Evolutionary conservation across 1,284 basidiomycete species (phyloP).

Genomic region (Moniliophthora roreri): DNA sequence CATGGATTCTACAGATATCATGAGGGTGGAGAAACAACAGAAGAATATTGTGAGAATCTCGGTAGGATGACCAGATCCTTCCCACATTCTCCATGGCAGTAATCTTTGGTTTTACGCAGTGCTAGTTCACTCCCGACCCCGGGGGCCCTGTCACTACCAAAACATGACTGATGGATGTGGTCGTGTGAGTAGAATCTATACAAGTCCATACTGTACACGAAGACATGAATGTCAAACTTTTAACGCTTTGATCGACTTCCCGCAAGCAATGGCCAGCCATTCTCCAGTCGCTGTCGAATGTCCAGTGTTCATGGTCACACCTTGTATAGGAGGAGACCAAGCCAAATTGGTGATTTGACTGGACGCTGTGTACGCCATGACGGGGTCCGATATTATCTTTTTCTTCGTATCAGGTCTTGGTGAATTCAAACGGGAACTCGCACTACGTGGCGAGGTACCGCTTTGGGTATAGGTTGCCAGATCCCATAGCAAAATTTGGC

Average conservation of each 20-base stretch:
- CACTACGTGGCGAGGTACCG: constrained; percentile 59
- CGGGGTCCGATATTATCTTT: constrained; percentile 67
- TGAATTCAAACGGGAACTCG: constrained; percentile 69
- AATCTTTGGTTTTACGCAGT: too few relatives aligned
- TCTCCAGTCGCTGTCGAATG: constrained; percentile 76
- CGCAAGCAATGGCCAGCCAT: constrained; percentile 89
- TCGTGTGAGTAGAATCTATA: neutral
- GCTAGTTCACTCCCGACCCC: too few relatives aligned
- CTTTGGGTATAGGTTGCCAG: constrained; percentile 63
- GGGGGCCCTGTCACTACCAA: too few relatives aligned
- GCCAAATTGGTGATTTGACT: constrained; percentile 85
- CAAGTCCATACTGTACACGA: too few relatives aligned
- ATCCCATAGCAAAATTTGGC: constrained; percentile 90
- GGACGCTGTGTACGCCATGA: constrained; percentile 81
- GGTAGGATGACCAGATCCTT: too few relatives aligned
- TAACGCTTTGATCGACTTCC: constrained; percentile 79
- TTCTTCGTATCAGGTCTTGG: constrained; percentile 77
- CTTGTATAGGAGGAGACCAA: constrained; percentile 80
- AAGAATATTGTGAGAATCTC: too few relatives aligned
- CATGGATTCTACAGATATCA: too few relatives aligned
- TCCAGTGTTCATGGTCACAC: constrained; percentile 71
- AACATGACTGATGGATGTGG: too few relatives aligned
- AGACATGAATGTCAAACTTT: constrained; percentile 54
- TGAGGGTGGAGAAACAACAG: too few relatives aligned
- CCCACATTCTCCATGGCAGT: too few relatives aligned